Base-by-base conservation (phyloP, 441 rosid species). In the Iberis amara region DNA sequence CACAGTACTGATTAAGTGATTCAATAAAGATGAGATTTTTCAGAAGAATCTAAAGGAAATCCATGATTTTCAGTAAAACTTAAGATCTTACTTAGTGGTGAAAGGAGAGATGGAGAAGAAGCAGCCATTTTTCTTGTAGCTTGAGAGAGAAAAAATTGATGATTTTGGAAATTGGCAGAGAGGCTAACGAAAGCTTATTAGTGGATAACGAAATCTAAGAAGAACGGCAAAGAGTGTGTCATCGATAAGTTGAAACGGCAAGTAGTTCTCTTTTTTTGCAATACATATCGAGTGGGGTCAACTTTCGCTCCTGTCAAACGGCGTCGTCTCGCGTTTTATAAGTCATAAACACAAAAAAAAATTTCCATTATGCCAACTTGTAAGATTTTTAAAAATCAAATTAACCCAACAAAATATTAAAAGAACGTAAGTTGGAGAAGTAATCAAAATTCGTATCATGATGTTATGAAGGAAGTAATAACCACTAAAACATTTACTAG, bases 181-280 rank as follows among this genome's bases (percentile, higher is more conserved):
- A 40, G 52, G 30, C 33, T 27, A 30, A 18, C 1, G 35, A 41
- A 8, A 38, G 14, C 40, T 11, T 33, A 6, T 45, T 2, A 64
- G 68, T 66, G 83, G 85, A 82, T 79, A 79, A 79, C 73, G 77
- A 79, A 68, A 73, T 69, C 73, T 59, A 43, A 10, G 0, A 10
- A 7, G 13, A 59, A 59, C 70, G 60, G 46, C 50, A 46, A 2
- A 21, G n/a, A 39, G 65, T 65, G 33, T 39, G 14, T 7, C 11
- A 31, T 38, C 11, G 0, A 0, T 0, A 23, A 28, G 1, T 6
- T 11, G 3, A 39, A 33, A 52, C 50, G 55, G 28, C 45, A 65
- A 4, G 55, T 30, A 44, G 24, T 39, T 36, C 15, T 18, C 12
- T 14, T 26, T 26, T 26, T 6, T 6, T 8, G 30, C 6, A 26